Percentiles rank a stretch among this genome's conserved stretches.
phyloP scores from a whole-genome alignment of 2,329 filamentous ascomycete species.

The Colletotrichum echinochloae region DNA sequence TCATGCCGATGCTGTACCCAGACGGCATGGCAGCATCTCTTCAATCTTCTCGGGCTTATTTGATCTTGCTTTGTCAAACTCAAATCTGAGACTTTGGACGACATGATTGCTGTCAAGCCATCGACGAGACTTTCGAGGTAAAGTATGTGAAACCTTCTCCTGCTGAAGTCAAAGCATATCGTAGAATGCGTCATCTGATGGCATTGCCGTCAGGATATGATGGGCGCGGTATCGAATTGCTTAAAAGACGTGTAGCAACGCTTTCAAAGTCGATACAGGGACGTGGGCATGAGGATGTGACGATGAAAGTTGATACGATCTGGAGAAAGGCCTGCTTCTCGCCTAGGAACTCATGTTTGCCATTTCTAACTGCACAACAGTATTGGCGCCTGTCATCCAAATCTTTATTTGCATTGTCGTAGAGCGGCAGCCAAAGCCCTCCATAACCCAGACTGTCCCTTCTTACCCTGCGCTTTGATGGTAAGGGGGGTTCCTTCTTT shows the following conservation, averaged over 20 bases:
- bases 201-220: neutral
- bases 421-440: neutral
- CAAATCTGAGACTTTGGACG: neutral
- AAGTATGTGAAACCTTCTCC: neutral
- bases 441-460: neutral
- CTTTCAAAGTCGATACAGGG: neutral
- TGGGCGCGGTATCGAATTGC: neutral
- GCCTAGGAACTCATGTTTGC: neutral
- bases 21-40: neutral
- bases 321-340: neutral
- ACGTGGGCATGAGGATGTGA: neutral
- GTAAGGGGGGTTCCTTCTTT: neutral
- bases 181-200: neutral
- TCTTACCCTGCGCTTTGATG: neutral
- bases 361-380: constrained; percentile 10
- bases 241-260: neutral
- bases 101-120: neutral
- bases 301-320: neutral
- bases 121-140: neutral
- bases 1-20: neutral
- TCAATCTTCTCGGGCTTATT: neutral
- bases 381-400: neutral
- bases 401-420: neutral
- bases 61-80: neutral
- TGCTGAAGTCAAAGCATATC: neutral